These are phyloP conservation scores for Cladosporium sp. DNA, from an alignment of 2,329 filamentous ascomycete genomes.

Conservation along the genomic window DNA sequence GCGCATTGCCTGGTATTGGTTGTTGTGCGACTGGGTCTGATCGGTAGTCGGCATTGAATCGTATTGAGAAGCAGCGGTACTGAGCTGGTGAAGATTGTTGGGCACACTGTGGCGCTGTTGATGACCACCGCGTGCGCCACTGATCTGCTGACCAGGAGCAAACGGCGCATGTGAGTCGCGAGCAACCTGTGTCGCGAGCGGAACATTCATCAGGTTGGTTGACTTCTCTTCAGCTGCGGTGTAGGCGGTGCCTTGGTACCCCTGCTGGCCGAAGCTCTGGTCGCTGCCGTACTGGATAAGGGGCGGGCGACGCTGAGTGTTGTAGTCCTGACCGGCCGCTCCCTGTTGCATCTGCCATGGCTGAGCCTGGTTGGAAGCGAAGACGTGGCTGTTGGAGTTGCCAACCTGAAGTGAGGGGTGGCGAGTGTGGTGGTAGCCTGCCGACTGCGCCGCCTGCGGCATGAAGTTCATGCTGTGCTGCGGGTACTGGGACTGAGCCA, in stretches of 20 bases:
- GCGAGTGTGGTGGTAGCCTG: background rate
- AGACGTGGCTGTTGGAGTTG: background rate
- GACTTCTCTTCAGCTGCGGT: conserved; percentile 8
- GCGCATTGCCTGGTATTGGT: background rate
- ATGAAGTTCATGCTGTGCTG: background rate
- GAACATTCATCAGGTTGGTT: conserved; percentile 16
- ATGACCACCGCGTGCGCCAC: background rate
- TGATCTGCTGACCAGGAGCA: conserved; percentile 6
- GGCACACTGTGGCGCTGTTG: conserved; percentile 5
- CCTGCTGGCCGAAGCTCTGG: conserved; percentile 7
- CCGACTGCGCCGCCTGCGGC: background rate
- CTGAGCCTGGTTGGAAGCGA: background rate
- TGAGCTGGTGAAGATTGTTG: conserved; percentile 6
- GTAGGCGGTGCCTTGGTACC: conserved; percentile 6
- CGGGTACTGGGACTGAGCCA: background rate
- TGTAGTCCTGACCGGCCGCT: background rate
- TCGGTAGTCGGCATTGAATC: background rate
- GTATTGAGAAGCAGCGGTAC: conserved; percentile 3
- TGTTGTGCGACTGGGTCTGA: background rate
- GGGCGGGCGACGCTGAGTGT: conserved; percentile 4
- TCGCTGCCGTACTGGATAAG: conserved; percentile 16
- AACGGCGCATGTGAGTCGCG: background rate
- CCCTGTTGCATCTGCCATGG: background rate
- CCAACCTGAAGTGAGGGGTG: conserved; percentile 1
- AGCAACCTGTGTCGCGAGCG: conserved; percentile 8